Conservation (phyloP, 768 basidiomycete genomes). For the Imleria badia region DNA sequence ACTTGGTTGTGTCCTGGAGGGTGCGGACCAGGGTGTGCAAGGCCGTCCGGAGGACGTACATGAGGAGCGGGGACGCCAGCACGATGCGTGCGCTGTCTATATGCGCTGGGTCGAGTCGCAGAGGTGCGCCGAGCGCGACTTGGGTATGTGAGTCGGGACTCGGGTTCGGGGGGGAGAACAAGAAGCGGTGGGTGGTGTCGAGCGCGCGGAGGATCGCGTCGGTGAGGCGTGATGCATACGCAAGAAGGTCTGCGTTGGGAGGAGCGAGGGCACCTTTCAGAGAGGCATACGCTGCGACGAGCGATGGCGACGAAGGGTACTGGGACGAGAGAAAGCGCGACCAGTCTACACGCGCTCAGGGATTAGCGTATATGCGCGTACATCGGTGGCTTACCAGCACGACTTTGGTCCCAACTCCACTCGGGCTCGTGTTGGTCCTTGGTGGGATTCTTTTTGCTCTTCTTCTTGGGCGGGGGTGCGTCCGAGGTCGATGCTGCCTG, state of each 20-base stretch:
- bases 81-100: conserved; percentile 19
- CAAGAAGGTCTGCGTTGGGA: not conserved
- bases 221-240: conserved; percentile 12
- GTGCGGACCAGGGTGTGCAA: conserved; percentile 18
- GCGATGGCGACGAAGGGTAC: conserved; percentile 24
- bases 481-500: conserved; percentile 13
- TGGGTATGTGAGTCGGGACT: not conserved
- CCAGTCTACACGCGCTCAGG: conserved; percentile 16
- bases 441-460: conserved; percentile 20
- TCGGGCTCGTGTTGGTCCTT: conserved; percentile 17
- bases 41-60: conserved; percentile 20
- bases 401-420: conserved; percentile 23
- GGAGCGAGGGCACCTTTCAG: conserved; percentile 20
- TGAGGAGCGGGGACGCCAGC: conserved; percentile 24
- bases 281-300: conserved; percentile 21
- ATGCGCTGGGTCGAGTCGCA: conserved; percentile 6
- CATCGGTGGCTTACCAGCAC: conserved; percentile 7
- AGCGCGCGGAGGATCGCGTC: conserved; percentile 22
- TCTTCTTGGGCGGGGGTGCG: conserved; percentile 27
- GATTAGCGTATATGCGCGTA: not conserved
- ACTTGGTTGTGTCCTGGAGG: conserved; percentile 7
- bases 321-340: conserved; percentile 18
- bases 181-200: conserved; percentile 16
- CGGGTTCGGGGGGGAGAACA: conserved; percentile 14
- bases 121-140: not conserved